Percentiles rank a stretch among this genome's conserved stretches.
phyloP scores from a whole-genome alignment of 768 basidiomycete species.

The Pholiota molesta region DNA sequence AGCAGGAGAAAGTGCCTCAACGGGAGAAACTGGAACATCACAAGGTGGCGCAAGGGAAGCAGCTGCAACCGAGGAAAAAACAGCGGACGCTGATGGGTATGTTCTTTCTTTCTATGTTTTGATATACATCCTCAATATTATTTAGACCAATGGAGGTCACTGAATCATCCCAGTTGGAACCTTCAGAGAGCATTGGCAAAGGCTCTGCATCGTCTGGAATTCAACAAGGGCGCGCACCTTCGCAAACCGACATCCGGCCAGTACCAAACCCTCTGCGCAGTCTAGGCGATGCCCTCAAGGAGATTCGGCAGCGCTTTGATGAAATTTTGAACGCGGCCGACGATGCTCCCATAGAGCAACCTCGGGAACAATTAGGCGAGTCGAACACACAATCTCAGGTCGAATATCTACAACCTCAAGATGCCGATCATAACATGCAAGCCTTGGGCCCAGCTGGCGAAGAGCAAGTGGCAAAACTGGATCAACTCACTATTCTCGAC shows the following conservation, averaged over 20 bases:
- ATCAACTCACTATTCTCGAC: conserved; percentile 79
- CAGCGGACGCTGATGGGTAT: conserved; percentile 35
- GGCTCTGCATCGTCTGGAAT: conserved; percentile 43
- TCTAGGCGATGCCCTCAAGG: conserved; percentile 81
- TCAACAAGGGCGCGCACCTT: conserved; percentile 46
- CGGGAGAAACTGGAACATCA: conserved; percentile 34
- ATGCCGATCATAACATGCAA: conserved; percentile 75
- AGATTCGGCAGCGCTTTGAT: conserved; percentile 82
- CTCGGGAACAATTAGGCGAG: conserved; percentile 40
- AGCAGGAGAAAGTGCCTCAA: conserved; percentile 31
- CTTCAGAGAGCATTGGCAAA: conserved; percentile 18
- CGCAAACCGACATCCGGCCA: conserved; percentile 40
- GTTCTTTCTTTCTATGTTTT: conserved; percentile 11
- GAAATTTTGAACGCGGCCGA: conserved; percentile 66
- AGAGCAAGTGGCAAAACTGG: conserved; percentile 80
- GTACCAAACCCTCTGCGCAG: conserved; percentile 67
- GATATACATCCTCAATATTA: background rate
- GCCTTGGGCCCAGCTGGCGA: conserved; percentile 87
- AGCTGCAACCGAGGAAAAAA: conserved; percentile 29
- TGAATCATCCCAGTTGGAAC: conserved; percentile 15
- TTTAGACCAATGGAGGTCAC: conserved; percentile 14
- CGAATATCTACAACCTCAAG: conserved; percentile 78
- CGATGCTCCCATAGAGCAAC: conserved; percentile 32
- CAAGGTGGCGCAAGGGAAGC: conserved; percentile 32
- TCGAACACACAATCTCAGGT: conserved; percentile 51